Conservation (phyloP, 192 early-diverging fungal genomes). For the Funneliformis mosseae region DNA sequence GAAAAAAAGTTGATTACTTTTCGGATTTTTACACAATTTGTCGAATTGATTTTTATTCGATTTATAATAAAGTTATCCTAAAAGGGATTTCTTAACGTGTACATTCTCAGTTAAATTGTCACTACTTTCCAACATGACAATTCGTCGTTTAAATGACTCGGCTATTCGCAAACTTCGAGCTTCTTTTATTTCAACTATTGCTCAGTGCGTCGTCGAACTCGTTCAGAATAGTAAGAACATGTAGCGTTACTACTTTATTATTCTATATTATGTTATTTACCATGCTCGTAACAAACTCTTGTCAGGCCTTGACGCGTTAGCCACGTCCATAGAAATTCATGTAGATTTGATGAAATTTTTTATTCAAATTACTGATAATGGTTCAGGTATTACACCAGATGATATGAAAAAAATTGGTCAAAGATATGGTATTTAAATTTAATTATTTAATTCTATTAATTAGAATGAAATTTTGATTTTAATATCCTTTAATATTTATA, state of each 20-base stretch:
- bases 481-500: conserved; percentile 22
- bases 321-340: conserved; percentile 52
- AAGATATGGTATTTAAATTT: conserved; percentile 41
- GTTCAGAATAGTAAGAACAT: conserved; percentile 60
- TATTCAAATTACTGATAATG: conserved; percentile 66
- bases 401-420: conserved; percentile 54
- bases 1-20: no score
- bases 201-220: conserved; percentile 62
- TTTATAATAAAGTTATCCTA: no score
- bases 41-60: no score
- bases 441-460: not conserved
- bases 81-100: no score
- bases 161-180: conserved; percentile 42
- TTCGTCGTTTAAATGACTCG: conserved; percentile 35
- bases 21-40: no score
- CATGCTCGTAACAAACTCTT: not conserved
- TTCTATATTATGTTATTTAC: no score
- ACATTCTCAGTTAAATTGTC: not conserved
- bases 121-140: conserved; percentile 18
- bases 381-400: conserved; percentile 53
- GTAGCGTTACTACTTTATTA: not conserved
- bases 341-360: conserved; percentile 46
- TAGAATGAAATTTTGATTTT: not conserved
- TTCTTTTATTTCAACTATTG: conserved; percentile 43
- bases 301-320: conserved; percentile 59